A percentile compares a stretch with the other conserved stretches of the same genome.
Evolutionary conservation across 441 rosid genomes (phyloP).

Genomic region (Biscutella auriculata): DNA sequence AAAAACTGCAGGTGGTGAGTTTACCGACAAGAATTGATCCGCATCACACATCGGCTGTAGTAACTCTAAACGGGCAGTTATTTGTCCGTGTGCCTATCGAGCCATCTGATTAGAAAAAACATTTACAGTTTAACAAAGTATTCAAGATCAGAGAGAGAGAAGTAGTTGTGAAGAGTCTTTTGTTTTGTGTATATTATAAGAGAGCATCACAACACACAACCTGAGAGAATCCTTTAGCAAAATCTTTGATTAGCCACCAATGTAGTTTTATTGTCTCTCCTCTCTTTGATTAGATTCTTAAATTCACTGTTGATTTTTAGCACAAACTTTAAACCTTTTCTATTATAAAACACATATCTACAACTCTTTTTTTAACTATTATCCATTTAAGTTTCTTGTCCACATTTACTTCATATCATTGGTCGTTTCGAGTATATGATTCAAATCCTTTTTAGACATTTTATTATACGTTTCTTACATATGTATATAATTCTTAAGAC

Average conservation of each 20-base stretch:
- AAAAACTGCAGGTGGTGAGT: constrained; percentile 65
- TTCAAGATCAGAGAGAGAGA: constrained; percentile 8
- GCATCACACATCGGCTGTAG: constrained; percentile 91
- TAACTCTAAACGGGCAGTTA: constrained; percentile 82
- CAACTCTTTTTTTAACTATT: not conserved
- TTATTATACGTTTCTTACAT: too few relatives aligned
- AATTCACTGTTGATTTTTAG: constrained; percentile 9
- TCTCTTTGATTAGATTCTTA: constrained; percentile 8
- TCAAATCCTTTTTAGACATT: too few relatives aligned
- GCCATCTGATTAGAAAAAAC: constrained; percentile 27
- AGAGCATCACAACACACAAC: constrained; percentile 9
- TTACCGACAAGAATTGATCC: constrained; percentile 82
- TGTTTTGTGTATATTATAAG: constrained; percentile 24
- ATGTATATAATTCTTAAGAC: too few relatives aligned
- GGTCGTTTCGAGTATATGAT: too few relatives aligned
- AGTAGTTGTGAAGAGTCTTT: constrained; percentile 16
- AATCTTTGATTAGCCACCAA: constrained; percentile 10
- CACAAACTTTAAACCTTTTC: not conserved
- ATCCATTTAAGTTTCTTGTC: too few relatives aligned
- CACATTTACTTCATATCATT: too few relatives aligned
- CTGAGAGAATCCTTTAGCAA: constrained; percentile 14
- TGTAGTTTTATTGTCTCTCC: constrained; percentile 18
- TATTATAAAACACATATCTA: not conserved
- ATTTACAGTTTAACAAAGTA: constrained; percentile 14
- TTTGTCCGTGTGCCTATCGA: constrained; percentile 87